These are phyloP conservation scores for Mycocentrospora acerina DNA, from an alignment of 2,329 filamentous ascomycete species.

Conservation along the genomic window DNA sequence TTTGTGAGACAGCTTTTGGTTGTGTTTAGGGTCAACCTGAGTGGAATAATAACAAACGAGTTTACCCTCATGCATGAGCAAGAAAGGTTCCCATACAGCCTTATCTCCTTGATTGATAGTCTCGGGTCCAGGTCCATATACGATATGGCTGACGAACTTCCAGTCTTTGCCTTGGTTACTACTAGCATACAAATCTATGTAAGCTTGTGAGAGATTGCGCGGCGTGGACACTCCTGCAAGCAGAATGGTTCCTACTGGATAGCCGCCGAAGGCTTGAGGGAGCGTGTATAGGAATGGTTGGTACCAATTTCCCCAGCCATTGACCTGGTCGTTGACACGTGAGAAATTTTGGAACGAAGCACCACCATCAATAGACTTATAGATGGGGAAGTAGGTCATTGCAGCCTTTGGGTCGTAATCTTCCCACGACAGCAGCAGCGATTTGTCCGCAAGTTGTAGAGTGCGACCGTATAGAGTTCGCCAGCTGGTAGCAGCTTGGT, in stretches of 20 bases:
- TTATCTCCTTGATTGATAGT: conserved; percentile 4
- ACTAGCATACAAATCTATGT: conserved; percentile 5
- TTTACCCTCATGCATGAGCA: conserved; percentile 4
- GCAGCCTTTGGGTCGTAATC: conserved; percentile 49
- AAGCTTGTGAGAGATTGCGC: conserved; percentile 48
- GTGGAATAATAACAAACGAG: no score
- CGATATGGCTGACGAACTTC: conserved; percentile 6
- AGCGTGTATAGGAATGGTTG: conserved; percentile 4
- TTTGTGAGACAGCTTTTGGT: no score
- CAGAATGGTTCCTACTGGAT: conserved; percentile 1
- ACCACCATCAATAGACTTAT: conserved; percentile 44
- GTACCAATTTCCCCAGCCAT: conserved; percentile 63
- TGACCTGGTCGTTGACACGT: conserved; percentile 62
- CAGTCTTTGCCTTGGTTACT: conserved; percentile 3
- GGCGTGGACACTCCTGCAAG: conserved; percentile 50
- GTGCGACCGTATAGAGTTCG: conserved; percentile 51
- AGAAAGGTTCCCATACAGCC: conserved; percentile 42
- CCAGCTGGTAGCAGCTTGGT: conserved; percentile 42
- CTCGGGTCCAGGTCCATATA: conserved; percentile 37
- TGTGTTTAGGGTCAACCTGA: no score
- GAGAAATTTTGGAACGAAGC: conserved; percentile 61
- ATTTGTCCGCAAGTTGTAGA: conserved; percentile 40
- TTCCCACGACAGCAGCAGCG: conserved; percentile 50
- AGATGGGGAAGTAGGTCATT: conserved; percentile 38
- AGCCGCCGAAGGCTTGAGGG: neutral